phyloP scores from a whole-genome alignment of 441 rosid species.

The Brassica hybrid region DNA sequence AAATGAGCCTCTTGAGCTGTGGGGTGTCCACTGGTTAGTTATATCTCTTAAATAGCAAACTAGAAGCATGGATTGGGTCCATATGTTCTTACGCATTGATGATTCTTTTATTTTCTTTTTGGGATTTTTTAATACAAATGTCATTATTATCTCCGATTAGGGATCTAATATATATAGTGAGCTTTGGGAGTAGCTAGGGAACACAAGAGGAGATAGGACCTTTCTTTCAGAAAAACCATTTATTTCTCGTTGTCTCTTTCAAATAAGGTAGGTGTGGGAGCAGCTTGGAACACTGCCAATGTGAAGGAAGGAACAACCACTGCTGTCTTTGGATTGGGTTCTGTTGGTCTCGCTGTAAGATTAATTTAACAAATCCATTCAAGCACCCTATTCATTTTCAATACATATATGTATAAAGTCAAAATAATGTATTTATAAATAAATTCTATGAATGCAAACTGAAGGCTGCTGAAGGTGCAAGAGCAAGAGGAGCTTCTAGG shows the following conservation, averaged over 20 bases:
- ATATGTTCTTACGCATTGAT: no score
- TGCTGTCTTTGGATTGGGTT: conserved; percentile 63
- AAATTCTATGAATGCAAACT: conserved; percentile 13
- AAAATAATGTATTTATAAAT: neutral
- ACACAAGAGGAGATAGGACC: neutral
- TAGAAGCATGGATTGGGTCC: no score
- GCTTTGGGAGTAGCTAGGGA: conserved; percentile 22
- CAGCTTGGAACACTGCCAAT: conserved; percentile 50
- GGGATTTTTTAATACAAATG: neutral
- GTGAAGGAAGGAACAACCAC: conserved; percentile 50
- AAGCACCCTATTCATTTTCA: neutral
- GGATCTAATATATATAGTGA: neutral
- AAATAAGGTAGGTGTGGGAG: conserved; percentile 35
- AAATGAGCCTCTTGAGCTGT: conserved; percentile 59
- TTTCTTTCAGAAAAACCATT: conserved; percentile 10
- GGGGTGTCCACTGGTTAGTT: conserved; percentile 62
- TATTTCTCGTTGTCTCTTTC: conserved; percentile 12
- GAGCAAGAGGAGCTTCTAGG: conserved; percentile 57
- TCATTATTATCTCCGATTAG: neutral
- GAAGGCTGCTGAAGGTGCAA: conserved; percentile 57
- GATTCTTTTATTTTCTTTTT: neutral
- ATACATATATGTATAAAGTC: neutral
- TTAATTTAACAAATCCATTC: conserved; percentile 1
- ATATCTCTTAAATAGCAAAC: neutral
- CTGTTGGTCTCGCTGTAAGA: conserved; percentile 62